Evolutionary conservation across 441 rosid species (phyloP), one percentile per base, ranked within the genome.

Genomic region (Metrosideros polymorpha): DNA sequence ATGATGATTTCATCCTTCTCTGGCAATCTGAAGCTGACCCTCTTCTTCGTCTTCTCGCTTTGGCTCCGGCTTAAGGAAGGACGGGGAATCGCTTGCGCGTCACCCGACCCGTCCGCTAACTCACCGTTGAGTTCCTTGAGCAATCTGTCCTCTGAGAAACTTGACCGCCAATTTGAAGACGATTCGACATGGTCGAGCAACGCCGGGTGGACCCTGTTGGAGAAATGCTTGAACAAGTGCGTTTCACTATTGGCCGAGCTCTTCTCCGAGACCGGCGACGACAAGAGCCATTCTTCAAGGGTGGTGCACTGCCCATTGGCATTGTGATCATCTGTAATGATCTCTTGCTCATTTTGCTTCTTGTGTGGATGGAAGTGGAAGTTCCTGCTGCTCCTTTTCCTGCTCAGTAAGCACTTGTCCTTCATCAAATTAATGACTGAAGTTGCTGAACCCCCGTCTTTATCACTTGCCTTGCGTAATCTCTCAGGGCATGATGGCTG

Each of bases 21-120:
- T 13, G 94, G 95, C 63, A 88, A 29, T 87, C 79, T 90, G 83
- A 93, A 93, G 83, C 87, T 93, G 66, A 92, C 93, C 82, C n/a
- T 91, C 82, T 91, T 93, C 86, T 88, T 90, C 12, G 27, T 63
- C 63, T 86, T 91, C 71, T 86, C 85, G 54, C 89, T 88, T 61
- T 47, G 87, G 84, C 66, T n/a, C 50, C 61, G 35, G 7, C 85
- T 84, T 3, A 61, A 35, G 25, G 82, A 84, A 32, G 57, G 77
- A 75, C 29, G n/a, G 15, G n/a, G 43, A 27, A 79, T 82, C 82
- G 30, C 57, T 29, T 52, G 47, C 3, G 29, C 53, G 30, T 83
- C 24, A n/a, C 71, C 30, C 3, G 12, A 30, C 19, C 84, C 88
- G 22, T 86, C 87, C 19, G 7, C n/a, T 10, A 35, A 35, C 19